Conservation (phyloP, 2,329 filamentous ascomycete species). For the Curvularia sp. region DNA sequence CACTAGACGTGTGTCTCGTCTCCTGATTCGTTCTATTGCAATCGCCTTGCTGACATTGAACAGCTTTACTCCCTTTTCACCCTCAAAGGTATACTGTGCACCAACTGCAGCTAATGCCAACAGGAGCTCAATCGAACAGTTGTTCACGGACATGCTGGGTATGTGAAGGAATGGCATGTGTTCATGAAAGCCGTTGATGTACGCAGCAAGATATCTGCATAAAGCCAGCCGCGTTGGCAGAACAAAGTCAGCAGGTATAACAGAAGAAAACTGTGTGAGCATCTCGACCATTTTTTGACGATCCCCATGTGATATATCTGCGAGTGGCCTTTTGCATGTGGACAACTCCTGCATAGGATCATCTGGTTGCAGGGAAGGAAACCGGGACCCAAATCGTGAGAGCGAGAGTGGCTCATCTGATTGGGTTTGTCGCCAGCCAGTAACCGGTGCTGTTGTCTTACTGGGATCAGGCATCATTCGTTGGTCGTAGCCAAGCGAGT, state of each 20-base stretch:
- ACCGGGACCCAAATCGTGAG: slow-evolving; percentile 50
- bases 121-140: slow-evolving; percentile 72
- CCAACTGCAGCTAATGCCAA: slow-evolving; percentile 72
- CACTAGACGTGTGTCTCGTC: slow-evolving; percentile 56
- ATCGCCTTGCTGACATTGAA: slow-evolving; percentile 65
- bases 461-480: slow-evolving; percentile 31
- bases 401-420: slow-evolving; percentile 42
- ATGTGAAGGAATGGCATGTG: slow-evolving; percentile 71
- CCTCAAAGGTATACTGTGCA: slow-evolving; percentile 67
- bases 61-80: slow-evolving; percentile 60
- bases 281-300: slow-evolving; percentile 60
- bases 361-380: slow-evolving; percentile 51
- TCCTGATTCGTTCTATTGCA: slow-evolving; percentile 59
- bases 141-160: slow-evolving; percentile 68
- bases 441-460: slow-evolving; percentile 6
- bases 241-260: slow-evolving; percentile 68
- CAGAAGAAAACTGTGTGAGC: slow-evolving; percentile 67
- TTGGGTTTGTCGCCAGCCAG: slow-evolving; percentile 26
- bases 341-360: slow-evolving; percentile 30
- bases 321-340: slow-evolving; percentile 30
- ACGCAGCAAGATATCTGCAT: slow-evolving; percentile 72
- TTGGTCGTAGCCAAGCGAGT: slow-evolving; percentile 43
- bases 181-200: slow-evolving; percentile 70
- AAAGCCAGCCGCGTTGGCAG: slow-evolving; percentile 74
- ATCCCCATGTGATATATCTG: slow-evolving; percentile 47